Conservation (phyloP, 2,329 filamentous ascomycete species). For the Microsporum ferrugineum region DNA sequence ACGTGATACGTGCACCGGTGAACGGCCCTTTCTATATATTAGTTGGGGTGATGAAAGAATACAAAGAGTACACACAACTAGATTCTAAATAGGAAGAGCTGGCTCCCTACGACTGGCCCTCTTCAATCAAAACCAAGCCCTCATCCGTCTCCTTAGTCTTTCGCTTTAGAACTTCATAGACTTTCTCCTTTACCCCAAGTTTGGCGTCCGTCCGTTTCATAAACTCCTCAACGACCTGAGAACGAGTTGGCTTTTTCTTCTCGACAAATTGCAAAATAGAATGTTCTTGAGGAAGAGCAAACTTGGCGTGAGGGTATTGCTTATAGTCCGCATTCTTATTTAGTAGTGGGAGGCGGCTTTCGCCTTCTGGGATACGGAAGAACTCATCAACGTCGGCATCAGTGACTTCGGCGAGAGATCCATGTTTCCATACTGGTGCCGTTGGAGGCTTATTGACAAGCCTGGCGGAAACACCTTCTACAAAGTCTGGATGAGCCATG, state of each 20-base stretch:
- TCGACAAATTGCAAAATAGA: slow-evolving; percentile 38
- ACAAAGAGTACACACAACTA: not conserved
- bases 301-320: slow-evolving; percentile 58
- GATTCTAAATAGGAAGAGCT: not conserved
- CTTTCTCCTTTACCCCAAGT: slow-evolving; percentile 58
- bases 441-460: slow-evolving; percentile 59
- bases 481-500: slow-evolving; percentile 86
- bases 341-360: slow-evolving; percentile 48
- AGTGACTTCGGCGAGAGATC: slow-evolving; percentile 56
- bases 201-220: slow-evolving; percentile 49
- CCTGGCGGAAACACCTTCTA: slow-evolving; percentile 74
- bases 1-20: not conserved
- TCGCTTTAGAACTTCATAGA: slow-evolving; percentile 55
- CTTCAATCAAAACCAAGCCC: slow-evolving; percentile 18
- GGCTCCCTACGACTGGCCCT: not conserved
- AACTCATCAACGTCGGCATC: slow-evolving; percentile 53
- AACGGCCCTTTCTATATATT: not conserved
- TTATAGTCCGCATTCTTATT: slow-evolving; percentile 48
- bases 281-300: slow-evolving; percentile 62
- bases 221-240: slow-evolving; percentile 54
- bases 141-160: slow-evolving; percentile 44
- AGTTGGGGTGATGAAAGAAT: not conserved
- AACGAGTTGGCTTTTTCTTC: slow-evolving; percentile 34
- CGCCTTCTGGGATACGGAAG: slow-evolving; percentile 45
- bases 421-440: slow-evolving; percentile 64